Base-by-base conservation (phyloP, 164 flowering plant genomes). In the Vitis rupestris region DNA sequence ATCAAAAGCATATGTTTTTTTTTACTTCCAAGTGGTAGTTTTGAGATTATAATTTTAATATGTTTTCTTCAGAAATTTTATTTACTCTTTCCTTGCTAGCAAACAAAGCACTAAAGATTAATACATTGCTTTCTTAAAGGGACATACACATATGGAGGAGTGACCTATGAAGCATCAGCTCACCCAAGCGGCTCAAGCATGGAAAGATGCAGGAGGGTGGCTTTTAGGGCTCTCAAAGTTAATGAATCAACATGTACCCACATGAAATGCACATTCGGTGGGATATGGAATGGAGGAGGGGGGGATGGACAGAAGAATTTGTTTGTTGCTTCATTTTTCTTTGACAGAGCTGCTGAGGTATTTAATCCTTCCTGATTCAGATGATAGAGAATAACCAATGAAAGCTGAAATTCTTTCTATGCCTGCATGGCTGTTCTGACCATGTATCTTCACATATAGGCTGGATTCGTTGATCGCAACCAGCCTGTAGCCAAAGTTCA, bases 271-370 rank as follows among this genome's bases (percentile, higher is more conserved):
- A 93, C 97, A 23, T 96, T 96, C 77, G 97, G 95, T 70, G 99
- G 98, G 23, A 75, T 93, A 27, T 96, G 99, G 99, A 93, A 96
- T 77, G 99, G 99, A 50, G 99, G 98, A 50, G 98, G 98, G 16
- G 99, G 99, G 19, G 98, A 89, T 80, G 98, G 98, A 58, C 97
- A 89, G 77, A 91, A 87, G 79, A 88, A 90, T 72, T 75, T 96
- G 9, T 96, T 91, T 74, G 97, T 96, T 66, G 99, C 98, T 54
- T 96, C 99, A 51, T 96, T 93, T 76, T 96, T 96, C 89, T 96
- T 88, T 70, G 98, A 96, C 76, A 84, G 98, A 72, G 99, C 99
- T 82, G 95, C 90, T 50, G 93, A 96, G 98, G 99, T 95, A 85
- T 49, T 37, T 17, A 27, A 49, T 65, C 19, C 29, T 58, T 60